Conservation (phyloP, 2,329 filamentous ascomycete genomes). For the Rugonectria rugulosa region DNA sequence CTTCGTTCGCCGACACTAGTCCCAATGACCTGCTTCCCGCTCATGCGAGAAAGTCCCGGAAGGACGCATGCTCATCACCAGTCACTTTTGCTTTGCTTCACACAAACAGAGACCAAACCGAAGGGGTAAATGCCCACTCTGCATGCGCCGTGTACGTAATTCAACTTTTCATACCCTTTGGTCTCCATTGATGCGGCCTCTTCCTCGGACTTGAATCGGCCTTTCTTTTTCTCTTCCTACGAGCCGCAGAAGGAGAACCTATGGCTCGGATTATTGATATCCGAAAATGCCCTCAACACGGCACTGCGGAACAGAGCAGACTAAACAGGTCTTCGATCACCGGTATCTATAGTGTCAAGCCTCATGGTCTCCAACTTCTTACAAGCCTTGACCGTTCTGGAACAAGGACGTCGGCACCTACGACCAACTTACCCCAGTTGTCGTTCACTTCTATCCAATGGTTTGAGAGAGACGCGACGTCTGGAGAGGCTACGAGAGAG, state of each 20-base stretch:
- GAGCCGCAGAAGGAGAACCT: no score
- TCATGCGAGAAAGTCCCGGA: constrained; percentile 27
- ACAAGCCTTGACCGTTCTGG: neutral
- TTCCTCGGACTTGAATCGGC: constrained; percentile 11
- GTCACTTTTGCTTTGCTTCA: neutral
- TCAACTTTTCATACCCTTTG: neutral
- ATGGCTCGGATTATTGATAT: no score
- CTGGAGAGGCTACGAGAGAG: neutral
- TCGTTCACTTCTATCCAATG: neutral
- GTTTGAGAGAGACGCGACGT: neutral
- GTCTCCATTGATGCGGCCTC: constrained; percentile 2
- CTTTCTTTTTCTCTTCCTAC: neutral
- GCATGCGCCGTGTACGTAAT: constrained; percentile 14
- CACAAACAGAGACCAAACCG: neutral
- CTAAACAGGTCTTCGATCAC: no score
- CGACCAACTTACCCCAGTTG: neutral
- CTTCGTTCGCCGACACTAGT: constrained; percentile 2
- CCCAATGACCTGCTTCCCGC: constrained; percentile 19
- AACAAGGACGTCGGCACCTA: neutral
- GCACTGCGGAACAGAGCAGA: no score
- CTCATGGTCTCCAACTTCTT: no score
- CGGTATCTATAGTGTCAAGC: no score
- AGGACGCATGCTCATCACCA: constrained; percentile 23
- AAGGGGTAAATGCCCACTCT: neutral
- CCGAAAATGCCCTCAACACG: no score